Evolutionary conservation across 495 filamentous ascomycete genomes (phyloP), one percentile per base, ranked within the genome.

Genomic region (Penicillium canariense): DNA sequence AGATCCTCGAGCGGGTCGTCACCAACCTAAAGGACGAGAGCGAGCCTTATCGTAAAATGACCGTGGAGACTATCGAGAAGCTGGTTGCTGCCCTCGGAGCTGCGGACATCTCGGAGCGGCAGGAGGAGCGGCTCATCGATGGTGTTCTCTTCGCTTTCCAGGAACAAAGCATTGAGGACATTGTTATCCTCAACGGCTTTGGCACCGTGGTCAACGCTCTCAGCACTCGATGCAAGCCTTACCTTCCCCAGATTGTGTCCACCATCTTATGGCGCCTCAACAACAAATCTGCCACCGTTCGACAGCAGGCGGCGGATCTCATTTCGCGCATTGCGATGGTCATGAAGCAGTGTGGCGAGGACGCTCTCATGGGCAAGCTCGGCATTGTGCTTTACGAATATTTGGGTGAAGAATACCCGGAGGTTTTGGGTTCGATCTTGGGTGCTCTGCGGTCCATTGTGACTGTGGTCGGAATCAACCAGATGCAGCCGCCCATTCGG

Each of bases 11-110:
- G 70, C 81, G 93, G 26, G 85, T 96, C 47, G 94, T 97, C 50
- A 87, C 82, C 73, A 96, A 97, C 61, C 80, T 99, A 46, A 99
- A 97, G 71, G 95, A 99, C 62, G 95, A 99, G 69, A 96, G 88
- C 68, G 95, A 99, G 62, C 88, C 93, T 0, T 99, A 97, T 69
- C 87, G 95, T 9, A 97, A 97, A 78, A 99, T 99, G 95, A 96
- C 95, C 0, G 85, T 97, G 20, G 95, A 99, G 75, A 97, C 93
- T 0, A 82, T 96, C 7, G 95, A 99, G 71, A 97, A 97, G 71
- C 82, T 97, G 25, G 87, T 97, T 63, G 90, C 92, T 3, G 87
- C 89, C 39, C 81, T 97, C 28, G 95, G 95, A 48, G 92, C 92
- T 23, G 92, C 93, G 18, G 94, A 97, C 68, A 89, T 99, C 64